Conservation (phyloP, 164 flowering plant species). For the Vitis vinifera region DNA sequence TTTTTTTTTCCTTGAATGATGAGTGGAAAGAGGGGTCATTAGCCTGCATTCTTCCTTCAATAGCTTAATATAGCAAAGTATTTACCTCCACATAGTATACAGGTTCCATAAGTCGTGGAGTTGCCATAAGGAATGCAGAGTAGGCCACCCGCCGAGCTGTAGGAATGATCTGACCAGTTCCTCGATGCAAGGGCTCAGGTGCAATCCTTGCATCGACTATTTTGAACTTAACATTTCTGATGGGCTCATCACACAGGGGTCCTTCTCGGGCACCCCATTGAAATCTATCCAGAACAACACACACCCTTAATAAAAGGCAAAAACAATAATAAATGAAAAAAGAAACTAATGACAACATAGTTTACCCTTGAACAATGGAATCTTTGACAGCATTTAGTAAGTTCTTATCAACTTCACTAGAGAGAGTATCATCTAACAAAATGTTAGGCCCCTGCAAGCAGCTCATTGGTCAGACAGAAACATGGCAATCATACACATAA, state of each 20-base stretch:
- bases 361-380: slow-evolving; percentile 96
- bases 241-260: slow-evolving; percentile 98
- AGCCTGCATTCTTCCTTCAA: no score
- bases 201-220: slow-evolving; percentile 97
- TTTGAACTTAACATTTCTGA: slow-evolving; percentile 95
- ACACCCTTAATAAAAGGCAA: not conserved
- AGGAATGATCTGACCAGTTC: slow-evolving; percentile 97
- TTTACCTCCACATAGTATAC: slow-evolving; percentile 92
- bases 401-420: slow-evolving; percentile 93
- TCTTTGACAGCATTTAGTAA: slow-evolving; percentile 87
- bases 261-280: slow-evolving; percentile 99
- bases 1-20: no score
- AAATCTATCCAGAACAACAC: slow-evolving; percentile 49
- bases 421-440: slow-evolving; percentile 87
- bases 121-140: slow-evolving; percentile 97
- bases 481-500: not conserved
- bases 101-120: slow-evolving; percentile 98
- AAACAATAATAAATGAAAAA: not conserved
- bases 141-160: slow-evolving; percentile 98
- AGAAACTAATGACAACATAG: not conserved
- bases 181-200: slow-evolving; percentile 87
- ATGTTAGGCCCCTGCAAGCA: slow-evolving; percentile 91
- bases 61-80: not conserved
- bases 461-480: not conserved
- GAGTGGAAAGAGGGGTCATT: no score